Evolutionary conservation across 2,329 filamentous ascomycete genomes (phyloP), one percentile per base, ranked within the genome.

Genomic region (Magnaporthiopsis incrustans): DNA sequence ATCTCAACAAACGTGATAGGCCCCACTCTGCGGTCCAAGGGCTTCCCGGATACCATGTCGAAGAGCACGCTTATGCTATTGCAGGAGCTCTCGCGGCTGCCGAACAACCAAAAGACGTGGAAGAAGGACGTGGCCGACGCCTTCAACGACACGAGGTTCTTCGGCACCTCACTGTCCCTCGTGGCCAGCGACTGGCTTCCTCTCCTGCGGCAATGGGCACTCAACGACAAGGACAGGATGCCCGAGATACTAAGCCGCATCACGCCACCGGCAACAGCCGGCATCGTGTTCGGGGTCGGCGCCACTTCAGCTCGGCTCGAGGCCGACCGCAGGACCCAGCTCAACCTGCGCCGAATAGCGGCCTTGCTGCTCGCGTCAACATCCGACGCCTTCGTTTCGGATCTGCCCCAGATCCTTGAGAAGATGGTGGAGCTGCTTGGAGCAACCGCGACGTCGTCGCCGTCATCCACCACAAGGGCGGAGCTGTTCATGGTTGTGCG

Each of bases 251-350:
- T 98, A 11, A 81, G 85, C 53, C 89, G 92, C 26, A 84, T 99
- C 67, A 88, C 88, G 7, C 85, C 93, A 4, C 95, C 95, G 7
- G 92, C 93, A 1, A 94, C 93, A 18, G 95, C 96, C 0, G 95
- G 95, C 11, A 96, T 99, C 69, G 94, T 99, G 73, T 99, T 99
- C 71, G 95, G 95, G n/a, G 95, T 99, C 0, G 96, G 96, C 14
- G 95, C 95, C 8, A 92, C 91, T 27, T 96, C 93, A 58, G 95
- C 95, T 50, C 85, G 95, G 65, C 84, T 96, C n/a, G 95, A 99
- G 76, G 92, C 96, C 7, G 95, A 99, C 75, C 89, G 93, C 65
- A 95, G 89, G 76, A 92, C 93, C 1, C 94, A 98, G 75, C 83
- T 97, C 35, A 97, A 92, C 68, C 83, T 99, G 25, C 89, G 93